Conservation (phyloP, 345 rosid genomes). For the Hibiscus syriacus region DNA sequence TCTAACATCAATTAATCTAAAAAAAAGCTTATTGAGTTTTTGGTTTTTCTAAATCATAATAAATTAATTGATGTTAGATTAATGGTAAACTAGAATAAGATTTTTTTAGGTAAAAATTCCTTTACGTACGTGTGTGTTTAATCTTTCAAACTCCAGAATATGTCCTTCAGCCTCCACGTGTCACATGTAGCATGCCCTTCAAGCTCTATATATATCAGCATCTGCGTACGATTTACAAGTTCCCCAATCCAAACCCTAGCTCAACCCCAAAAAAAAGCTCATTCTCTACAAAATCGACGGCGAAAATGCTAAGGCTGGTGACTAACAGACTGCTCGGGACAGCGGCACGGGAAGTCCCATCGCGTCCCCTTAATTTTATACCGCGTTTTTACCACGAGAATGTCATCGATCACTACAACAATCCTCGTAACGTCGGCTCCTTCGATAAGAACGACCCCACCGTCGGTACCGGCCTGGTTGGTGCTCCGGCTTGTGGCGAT, state of each 20-base stretch:
- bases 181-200: not conserved
- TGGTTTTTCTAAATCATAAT: too few relatives aligned
- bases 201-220: not conserved
- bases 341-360: constrained; percentile 10
- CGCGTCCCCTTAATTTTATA: constrained; percentile 19
- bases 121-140: too few relatives aligned
- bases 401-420: constrained; percentile 91
- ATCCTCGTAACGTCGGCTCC: constrained; percentile 89
- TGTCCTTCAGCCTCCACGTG: not conserved
- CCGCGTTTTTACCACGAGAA: constrained; percentile 74
- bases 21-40: too few relatives aligned
- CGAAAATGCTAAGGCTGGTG: not conserved
- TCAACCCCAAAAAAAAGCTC: not conserved
- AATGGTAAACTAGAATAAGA: too few relatives aligned
- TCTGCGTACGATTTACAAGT: not conserved
- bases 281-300: not conserved
- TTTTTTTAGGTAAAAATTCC: too few relatives aligned
- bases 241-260: not conserved
- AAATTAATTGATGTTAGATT: too few relatives aligned
- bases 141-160: not conserved
- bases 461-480: constrained; percentile 88
- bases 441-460: constrained; percentile 82
- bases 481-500: constrained; percentile 98
- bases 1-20: too few relatives aligned
- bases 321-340: constrained; percentile 37